Evolutionary conservation across 2,329 filamentous ascomycete genomes (phyloP).

Genomic region (Gremmenia infestans): DNA sequence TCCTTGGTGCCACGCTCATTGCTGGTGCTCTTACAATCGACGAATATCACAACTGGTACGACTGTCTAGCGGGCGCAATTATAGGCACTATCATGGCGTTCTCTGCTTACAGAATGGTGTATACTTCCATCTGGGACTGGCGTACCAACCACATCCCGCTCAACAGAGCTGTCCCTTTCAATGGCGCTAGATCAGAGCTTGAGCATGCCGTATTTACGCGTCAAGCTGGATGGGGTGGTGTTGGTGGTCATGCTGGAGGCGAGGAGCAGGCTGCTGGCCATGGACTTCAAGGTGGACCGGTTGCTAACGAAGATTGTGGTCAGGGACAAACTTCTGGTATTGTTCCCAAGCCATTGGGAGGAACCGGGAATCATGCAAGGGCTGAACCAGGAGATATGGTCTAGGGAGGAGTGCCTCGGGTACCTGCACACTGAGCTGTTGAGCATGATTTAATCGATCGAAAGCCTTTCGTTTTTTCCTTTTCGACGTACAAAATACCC

Average conservation of each 20-base stretch:
- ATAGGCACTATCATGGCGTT: slow-evolving; percentile 65
- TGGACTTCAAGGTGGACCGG: neutral
- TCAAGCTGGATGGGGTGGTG: slow-evolving; percentile 54
- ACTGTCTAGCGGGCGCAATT: slow-evolving; percentile 59
- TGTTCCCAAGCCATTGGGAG: slow-evolving; percentile 6
- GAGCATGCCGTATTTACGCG: slow-evolving; percentile 53
- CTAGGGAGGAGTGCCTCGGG: neutral
- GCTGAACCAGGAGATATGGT: slow-evolving; percentile 4
- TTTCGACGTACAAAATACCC: too few relatives aligned
- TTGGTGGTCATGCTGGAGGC: neutral
- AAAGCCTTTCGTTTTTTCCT: too few relatives aligned
- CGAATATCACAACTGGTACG: slow-evolving; percentile 72
- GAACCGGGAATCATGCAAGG: neutral
- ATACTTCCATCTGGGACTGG: slow-evolving; percentile 65
- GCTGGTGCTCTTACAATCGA: slow-evolving; percentile 67
- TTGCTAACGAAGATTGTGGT: neutral
- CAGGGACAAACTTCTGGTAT: neutral
- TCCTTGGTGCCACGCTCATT: slow-evolving; percentile 64
- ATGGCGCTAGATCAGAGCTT: slow-evolving; percentile 46
- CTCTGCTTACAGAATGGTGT: slow-evolving; percentile 61
- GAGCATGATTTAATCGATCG: too few relatives aligned
- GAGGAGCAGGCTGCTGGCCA: slow-evolving; percentile 3
- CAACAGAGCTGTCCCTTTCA: slow-evolving; percentile 51
- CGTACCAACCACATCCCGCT: slow-evolving; percentile 63
- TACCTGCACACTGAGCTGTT: too few relatives aligned